Evolutionary conservation across 352 stramenopile genomes (phyloP), one percentile per base, ranked within the genome.

Genomic region (Thalassiosira mediterranea): DNA sequence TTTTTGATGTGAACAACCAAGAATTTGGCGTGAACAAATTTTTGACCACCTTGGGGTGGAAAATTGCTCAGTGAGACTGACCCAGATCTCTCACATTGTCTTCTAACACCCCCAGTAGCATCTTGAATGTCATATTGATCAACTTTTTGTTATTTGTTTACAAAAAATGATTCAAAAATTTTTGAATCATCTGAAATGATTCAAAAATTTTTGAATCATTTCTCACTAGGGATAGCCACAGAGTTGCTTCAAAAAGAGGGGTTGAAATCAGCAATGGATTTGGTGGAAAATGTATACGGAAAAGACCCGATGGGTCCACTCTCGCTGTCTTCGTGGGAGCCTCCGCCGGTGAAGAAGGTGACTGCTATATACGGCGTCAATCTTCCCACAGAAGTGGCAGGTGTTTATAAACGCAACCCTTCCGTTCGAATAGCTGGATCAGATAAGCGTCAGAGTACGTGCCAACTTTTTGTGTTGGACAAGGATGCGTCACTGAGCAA

Each of bases 321-420:
- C 4, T 56, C 60, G 23, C 25, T 58, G 10, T 59, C 72, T n/a
- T 51, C 51, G 26, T 79, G 53, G 42, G 1, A 66, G 15, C 69
- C 79, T 58, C 78, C 78, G 11, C 79, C 79, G 7, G 70, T 87
- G 17, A 52, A 67, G 28, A 67, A 66, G 42, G 62, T 87, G 1
- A 75, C 49, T 38, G 65, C 79, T 4, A 74, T 87, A 5, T 82
- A 82, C 47, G 79, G 75, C 40, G 63, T 81, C 26, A 87, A 87
- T 40, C 49, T 82, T 32, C 54, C 72, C 19, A 85, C 79, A 7
- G 70, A 83, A 56, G 48, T 79, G 3, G 44, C 48, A 15, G 57
- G 19, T 21, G 37, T 77, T 31, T 77, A 77, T 28, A 23, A 52
- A 11, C 69, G 60, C 13, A 79, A 67, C 40, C 57, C 49, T 31